These are phyloP conservation scores for Malassezia furfur DNA, from an alignment of 1,284 basidiomycete species.

Conservation along the genomic window DNA sequence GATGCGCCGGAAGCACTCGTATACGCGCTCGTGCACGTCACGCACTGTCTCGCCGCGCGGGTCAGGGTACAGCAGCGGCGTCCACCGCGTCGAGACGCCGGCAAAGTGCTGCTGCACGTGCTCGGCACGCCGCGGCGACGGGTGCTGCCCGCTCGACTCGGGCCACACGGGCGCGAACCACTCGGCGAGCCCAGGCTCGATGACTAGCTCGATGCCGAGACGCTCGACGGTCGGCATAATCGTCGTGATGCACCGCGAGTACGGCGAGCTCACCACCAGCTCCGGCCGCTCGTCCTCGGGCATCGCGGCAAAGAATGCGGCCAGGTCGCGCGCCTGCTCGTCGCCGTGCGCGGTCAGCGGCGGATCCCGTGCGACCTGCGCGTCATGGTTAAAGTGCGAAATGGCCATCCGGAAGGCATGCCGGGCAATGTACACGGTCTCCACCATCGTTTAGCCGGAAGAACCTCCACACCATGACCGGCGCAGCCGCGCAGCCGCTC, in stretches of 20 bases:
- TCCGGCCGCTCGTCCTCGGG: slow-evolving; percentile 64
- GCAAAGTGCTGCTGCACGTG: slow-evolving; percentile 63
- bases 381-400: slow-evolving; percentile 47
- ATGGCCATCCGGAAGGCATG: slow-evolving; percentile 53
- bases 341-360: slow-evolving; percentile 67
- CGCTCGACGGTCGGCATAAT: slow-evolving; percentile 58
- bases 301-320: slow-evolving; percentile 58
- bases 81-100: slow-evolving; percentile 52
- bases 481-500: not conserved
- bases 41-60: slow-evolving; percentile 63
- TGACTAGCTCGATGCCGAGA: slow-evolving; percentile 61
- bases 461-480: slow-evolving; percentile 1
- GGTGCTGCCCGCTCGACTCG: slow-evolving; percentile 51
- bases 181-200: slow-evolving; percentile 68
- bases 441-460: slow-evolving; percentile 49
- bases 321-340: slow-evolving; percentile 66
- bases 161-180: slow-evolving; percentile 68
- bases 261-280: slow-evolving; percentile 54
- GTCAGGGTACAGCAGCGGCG: slow-evolving; percentile 60
- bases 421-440: slow-evolving; percentile 68
- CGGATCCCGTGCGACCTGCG: slow-evolving; percentile 62
- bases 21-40: slow-evolving; percentile 59
- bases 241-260: slow-evolving; percentile 76
- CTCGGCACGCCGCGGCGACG: slow-evolving; percentile 37
- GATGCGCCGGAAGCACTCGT: slow-evolving; percentile 52